phyloP scores from a whole-genome alignment of 441 rosid genomes.

The Euphorbia schlechtendalii region DNA sequence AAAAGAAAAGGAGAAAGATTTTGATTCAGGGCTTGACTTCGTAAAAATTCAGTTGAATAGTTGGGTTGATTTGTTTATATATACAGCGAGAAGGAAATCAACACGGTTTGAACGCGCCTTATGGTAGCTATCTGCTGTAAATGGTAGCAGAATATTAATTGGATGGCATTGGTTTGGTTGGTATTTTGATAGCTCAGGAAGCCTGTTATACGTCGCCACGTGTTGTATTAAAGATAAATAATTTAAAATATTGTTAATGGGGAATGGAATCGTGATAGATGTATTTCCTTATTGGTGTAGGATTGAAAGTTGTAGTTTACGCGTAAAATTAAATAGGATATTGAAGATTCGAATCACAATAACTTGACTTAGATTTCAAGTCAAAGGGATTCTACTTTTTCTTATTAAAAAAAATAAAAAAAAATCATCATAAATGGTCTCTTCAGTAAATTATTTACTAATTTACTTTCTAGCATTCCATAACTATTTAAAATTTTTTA shows the following conservation, averaged over 20 bases:
- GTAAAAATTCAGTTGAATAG: neutral
- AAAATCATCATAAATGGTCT: too few relatives aligned
- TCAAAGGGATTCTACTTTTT: too few relatives aligned
- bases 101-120: constrained; percentile 5
- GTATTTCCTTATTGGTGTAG: neutral
- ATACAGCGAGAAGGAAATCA: neutral
- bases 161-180: too few relatives aligned
- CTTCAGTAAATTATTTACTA: too few relatives aligned
- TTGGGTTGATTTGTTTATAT: neutral
- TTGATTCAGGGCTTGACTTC: neutral
- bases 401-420: too few relatives aligned
- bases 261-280: neutral
- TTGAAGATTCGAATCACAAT: neutral
- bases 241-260: neutral
- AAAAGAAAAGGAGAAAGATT: too few relatives aligned
- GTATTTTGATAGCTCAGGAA: neutral
- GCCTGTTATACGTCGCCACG: neutral
- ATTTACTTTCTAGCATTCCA: too few relatives aligned
- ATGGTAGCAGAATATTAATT: neutral
- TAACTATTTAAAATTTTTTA: too few relatives aligned
- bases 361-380: neutral
- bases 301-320: neutral
- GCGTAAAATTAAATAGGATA: neutral
- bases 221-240: neutral
- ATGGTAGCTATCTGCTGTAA: neutral